Base-by-base conservation (phyloP, 2,329 filamentous ascomycete species). In the Alternaria sp. region DNA sequence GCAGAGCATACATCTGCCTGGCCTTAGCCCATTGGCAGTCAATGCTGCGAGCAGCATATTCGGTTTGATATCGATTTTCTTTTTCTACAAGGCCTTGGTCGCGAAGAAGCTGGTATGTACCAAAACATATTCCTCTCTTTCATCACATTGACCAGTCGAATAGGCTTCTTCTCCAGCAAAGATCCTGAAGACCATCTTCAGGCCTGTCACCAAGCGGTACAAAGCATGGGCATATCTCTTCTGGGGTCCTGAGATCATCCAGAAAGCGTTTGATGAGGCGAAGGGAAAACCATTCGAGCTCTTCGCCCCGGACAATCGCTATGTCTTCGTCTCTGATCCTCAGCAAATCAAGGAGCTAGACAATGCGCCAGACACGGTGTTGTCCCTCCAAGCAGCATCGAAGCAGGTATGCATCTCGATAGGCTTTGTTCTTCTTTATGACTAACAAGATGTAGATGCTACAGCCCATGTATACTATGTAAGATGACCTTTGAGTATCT, bases 291-390 rank as follows among this genome's bases (percentile, higher is more conserved):
- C 64, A 14, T 67, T 63, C 18, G 60, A 65, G 49, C 18, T 67
- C 40, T 57, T 60, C 32, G 64, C 64, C 45, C 63, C 64, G 11
- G 64, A 65, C 40, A 63, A 57, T 27, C 57, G 64, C 14, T 64
- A 66, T 32, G 63, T 66, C 53, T 66, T 53, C 52, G 61, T 66
- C 3, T 65, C 63, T 40, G 54, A 60, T 16, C 63, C 60, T 34
- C 51, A 58, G 52, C 64, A 66, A 20, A 68, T 68, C 57, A 68
- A 60, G 40, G 63, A 68, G 46, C 40, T 67, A 18, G 64, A 67
- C 20, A 61, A 51, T 52, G 65, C 65, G 11, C 65, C 64, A 16
- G 62, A 66, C 36, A 60, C 53, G 4, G 61, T 65, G 11, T 44
- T 68, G 28, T 68, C 65, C 4, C 49, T 69, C 5, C 63, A 66